These are phyloP conservation scores for Adansonia madagascariensis DNA, from an alignment of 441 rosid genomes.

Conservation along the genomic window DNA sequence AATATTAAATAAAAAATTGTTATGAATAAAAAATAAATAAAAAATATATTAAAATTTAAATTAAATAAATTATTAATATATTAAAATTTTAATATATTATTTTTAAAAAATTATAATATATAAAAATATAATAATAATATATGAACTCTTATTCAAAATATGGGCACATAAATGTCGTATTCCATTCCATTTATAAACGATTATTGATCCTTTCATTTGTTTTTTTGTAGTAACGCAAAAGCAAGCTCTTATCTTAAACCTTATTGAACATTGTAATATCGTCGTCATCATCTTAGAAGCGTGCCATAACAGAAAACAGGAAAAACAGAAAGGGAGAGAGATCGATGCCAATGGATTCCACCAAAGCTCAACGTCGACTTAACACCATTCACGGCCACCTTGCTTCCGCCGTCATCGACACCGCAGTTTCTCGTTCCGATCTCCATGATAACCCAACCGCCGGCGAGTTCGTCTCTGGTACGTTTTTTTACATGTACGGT, in stretches of 20 bases:
- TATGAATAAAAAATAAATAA: too few species aligned
- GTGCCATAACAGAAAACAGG: slow-evolving; percentile 36
- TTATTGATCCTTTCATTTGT: too few species aligned
- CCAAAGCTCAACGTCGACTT: slow-evolving; percentile 77
- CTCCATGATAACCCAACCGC: slow-evolving; percentile 63
- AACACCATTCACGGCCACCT: slow-evolving; percentile 71
- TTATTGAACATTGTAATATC: not conserved
- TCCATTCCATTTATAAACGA: too few species aligned
- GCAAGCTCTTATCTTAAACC: not conserved
- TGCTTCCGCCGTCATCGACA: slow-evolving; percentile 25
- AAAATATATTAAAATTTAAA: too few species aligned
- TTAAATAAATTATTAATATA: too few species aligned
- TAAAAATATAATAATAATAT: too few species aligned
- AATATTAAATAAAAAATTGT: too few species aligned
- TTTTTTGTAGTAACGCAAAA: not conserved
- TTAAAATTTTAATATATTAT: too few species aligned
- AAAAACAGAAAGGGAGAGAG: slow-evolving; percentile 11
- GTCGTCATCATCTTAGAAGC: slow-evolving; percentile 14
- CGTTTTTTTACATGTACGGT: not conserved
- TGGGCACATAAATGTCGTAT: too few species aligned
- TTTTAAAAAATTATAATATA: too few species aligned
- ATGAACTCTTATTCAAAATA: too few species aligned
- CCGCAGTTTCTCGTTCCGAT: slow-evolving; percentile 48
- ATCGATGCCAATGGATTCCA: slow-evolving; percentile 46
- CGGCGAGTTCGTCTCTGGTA: slow-evolving; percentile 80